Evolutionary conservation across 306 rosid genomes (phyloP).

Genomic region (Lathyrus oleraceus): DNA sequence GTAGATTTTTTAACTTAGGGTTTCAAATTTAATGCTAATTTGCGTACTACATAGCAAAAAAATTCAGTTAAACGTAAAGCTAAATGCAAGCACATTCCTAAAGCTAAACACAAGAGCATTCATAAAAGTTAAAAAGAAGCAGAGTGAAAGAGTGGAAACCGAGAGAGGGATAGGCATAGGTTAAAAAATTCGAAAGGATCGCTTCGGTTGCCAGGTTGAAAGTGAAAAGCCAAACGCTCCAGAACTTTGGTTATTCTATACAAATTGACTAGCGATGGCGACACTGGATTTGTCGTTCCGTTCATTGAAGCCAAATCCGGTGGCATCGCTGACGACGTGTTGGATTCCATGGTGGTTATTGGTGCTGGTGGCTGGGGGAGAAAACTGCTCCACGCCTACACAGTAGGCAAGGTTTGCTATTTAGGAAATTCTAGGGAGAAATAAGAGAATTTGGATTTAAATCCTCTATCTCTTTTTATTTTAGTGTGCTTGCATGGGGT

Average conservation of each 20-base stretch:
- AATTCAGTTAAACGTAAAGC: not conserved
- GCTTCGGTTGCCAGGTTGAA: conserved; percentile 30
- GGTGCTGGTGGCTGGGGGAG: not conserved
- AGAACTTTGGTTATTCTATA: conserved; percentile 39
- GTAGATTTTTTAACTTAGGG: too few species aligned
- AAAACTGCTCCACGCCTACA: not conserved
- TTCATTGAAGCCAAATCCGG: not conserved
- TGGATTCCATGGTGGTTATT: conserved; percentile 16
- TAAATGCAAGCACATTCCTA: not conserved
- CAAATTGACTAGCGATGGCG: conserved; percentile 45
- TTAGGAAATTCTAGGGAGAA: not conserved
- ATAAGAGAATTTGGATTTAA: not conserved
- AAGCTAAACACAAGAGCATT: not conserved
- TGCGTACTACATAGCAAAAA: not conserved
- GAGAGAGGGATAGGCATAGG: conserved; percentile 62
- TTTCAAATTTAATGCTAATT: not conserved
- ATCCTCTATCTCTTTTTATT: too few species aligned
- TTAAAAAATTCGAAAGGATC: conserved; percentile 45
- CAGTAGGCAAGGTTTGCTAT: not conserved
- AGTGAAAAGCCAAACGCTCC: conserved; percentile 41
- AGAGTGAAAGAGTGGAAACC: conserved; percentile 35
- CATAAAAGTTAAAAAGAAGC: not conserved
- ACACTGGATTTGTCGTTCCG: not conserved
- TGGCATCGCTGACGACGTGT: conserved; percentile 1
- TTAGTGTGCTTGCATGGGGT: too few species aligned